A percentile compares a stretch with the other conserved stretches of the same genome.
Conservation (phyloP, 2,329 filamentous ascomycete species). For the Pezicula carpinea region DNA sequence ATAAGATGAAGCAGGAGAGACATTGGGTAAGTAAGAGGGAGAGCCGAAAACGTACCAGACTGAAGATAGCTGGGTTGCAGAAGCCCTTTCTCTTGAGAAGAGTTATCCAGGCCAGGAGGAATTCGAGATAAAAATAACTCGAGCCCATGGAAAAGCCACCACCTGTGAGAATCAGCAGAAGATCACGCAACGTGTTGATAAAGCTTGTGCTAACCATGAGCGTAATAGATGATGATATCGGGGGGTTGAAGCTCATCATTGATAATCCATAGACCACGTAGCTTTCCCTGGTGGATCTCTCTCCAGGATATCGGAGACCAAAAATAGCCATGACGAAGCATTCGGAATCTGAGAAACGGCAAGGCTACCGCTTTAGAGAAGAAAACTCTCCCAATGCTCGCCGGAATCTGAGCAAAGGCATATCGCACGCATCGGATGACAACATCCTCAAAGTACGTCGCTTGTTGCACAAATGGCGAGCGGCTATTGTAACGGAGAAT, state of each 20-base stretch:
- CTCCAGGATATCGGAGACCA: conserved; percentile 60
- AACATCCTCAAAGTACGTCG: conserved; percentile 72
- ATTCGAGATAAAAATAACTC: conserved; percentile 79
- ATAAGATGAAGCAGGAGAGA: no score
- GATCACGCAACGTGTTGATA: background rate
- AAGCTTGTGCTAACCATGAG: conserved; percentile 54
- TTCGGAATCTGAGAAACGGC: conserved; percentile 70
- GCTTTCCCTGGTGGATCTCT: conserved; percentile 47
- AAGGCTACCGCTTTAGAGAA: conserved; percentile 69
- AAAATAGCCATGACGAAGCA: conserved; percentile 67
- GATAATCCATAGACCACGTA: conserved; percentile 67
- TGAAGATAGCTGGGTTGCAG: conserved; percentile 71
- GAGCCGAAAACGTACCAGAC: no score
- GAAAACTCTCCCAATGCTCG: conserved; percentile 67
- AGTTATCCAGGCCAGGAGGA: conserved; percentile 67
- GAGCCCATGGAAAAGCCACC: conserved; percentile 84
- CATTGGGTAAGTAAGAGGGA: no score
- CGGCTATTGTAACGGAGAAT: conserved; percentile 39
- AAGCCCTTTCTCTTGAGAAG: conserved; percentile 60
- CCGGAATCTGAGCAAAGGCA: conserved; percentile 68
- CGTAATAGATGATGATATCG: conserved; percentile 78
- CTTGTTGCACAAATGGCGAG: conserved; percentile 61
- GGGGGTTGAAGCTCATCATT: conserved; percentile 55
- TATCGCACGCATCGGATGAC: conserved; percentile 75
- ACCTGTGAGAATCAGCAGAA: conserved; percentile 38